Conservation (phyloP, 768 basidiomycete genomes). For the Tulasnella sp. region DNA sequence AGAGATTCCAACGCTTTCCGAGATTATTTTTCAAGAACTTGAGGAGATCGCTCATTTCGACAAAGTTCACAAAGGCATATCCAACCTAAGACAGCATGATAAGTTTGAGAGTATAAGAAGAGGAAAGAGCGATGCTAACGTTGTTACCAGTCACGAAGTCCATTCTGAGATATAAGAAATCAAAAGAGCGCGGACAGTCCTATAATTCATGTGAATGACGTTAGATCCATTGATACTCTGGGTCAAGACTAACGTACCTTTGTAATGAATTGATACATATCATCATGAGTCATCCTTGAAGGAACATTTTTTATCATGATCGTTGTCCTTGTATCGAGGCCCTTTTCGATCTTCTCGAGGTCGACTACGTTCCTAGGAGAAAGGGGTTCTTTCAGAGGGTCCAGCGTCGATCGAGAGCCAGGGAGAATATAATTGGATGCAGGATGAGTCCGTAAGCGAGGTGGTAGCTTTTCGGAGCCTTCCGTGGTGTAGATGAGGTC, state of each 20-base stretch:
- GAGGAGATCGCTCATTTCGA: constrained; percentile 60
- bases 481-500: constrained; percentile 23
- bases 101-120: neutral
- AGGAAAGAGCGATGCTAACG: constrained; percentile 20
- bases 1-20: constrained; percentile 86
- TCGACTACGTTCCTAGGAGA: constrained; percentile 43
- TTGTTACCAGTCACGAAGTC: constrained; percentile 25
- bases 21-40: constrained; percentile 58
- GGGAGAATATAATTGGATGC: neutral
- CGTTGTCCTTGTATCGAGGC: constrained; percentile 67
- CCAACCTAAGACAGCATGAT: constrained; percentile 47
- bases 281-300: constrained; percentile 16
- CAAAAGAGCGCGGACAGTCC: constrained; percentile 63
- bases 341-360: constrained; percentile 57
- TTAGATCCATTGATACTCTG: constrained; percentile 37
- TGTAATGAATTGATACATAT: constrained; percentile 17
- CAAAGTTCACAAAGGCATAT: constrained; percentile 86
- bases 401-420: constrained; percentile 5
- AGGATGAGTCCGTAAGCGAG: constrained; percentile 2
- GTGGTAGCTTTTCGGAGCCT: neutral
- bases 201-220: constrained; percentile 53
- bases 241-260: constrained; percentile 10
- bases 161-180: constrained; percentile 62
- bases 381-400: too few relatives aligned
- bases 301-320: constrained; percentile 90